These are phyloP conservation scores for Dillenia suffruticosa DNA, from an alignment of 164 flowering plant genomes.

Conservation along the genomic window DNA sequence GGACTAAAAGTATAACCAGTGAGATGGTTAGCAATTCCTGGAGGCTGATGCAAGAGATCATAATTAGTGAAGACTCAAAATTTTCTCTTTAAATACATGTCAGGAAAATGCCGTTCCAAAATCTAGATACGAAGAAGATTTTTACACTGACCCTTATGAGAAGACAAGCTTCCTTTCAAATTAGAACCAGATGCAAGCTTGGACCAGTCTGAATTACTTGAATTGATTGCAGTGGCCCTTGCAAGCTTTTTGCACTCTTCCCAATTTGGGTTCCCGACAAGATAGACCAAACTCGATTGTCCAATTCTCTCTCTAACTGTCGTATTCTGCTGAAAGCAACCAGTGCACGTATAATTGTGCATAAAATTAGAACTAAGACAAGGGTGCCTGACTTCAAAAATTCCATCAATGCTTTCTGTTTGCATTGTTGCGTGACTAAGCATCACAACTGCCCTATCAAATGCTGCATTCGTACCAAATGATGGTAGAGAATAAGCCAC, in stretches of 20 bases:
- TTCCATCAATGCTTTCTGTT: constrained; percentile 10
- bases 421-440: constrained; percentile 25
- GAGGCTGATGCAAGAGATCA: not conserved
- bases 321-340: constrained; percentile 26
- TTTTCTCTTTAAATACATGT: not conserved
- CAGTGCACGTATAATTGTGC: constrained; percentile 46
- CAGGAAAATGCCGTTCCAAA: not conserved
- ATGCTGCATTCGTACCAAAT: constrained; percentile 67
- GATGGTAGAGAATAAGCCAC: constrained; percentile 53
- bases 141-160: constrained; percentile 26
- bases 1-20: not conserved
- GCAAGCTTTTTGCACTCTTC: constrained; percentile 47
- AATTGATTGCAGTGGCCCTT: constrained; percentile 42
- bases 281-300: constrained; percentile 17
- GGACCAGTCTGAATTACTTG: constrained; percentile 37
- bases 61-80: not conserved
- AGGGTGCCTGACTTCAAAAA: constrained; percentile 48
- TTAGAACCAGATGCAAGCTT: constrained; percentile 12
- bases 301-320: constrained; percentile 1
- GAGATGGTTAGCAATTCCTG: not conserved
- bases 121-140: not conserved
- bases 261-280: constrained; percentile 62
- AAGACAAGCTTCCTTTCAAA: constrained; percentile 21
- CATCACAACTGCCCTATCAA: constrained; percentile 51
- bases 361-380: constrained; percentile 44